A percentile compares a stretch with the other conserved stretches of the same genome.
Evolutionary conservation across 176 grass and related monocot species (phyloP).

Genomic region (Musa beccarii): DNA sequence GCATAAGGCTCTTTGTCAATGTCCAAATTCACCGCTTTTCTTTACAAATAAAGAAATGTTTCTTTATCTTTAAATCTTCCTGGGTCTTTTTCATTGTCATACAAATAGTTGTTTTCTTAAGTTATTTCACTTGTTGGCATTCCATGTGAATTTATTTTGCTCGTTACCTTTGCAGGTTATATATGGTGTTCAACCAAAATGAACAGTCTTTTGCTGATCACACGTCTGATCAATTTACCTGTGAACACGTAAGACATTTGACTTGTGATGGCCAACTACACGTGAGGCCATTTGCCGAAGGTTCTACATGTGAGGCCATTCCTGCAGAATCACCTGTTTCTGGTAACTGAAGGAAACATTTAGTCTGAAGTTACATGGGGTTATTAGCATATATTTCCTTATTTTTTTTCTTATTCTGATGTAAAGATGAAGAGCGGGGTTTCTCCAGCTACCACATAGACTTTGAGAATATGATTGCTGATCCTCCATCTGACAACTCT

Average conservation of each 20-base stretch:
- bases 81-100: not conserved
- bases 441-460: conserved; percentile 33
- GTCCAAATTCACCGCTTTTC: not conserved
- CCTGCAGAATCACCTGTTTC: conserved; percentile 24
- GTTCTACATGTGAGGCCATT: conserved; percentile 16
- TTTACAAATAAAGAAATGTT: not conserved
- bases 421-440: conserved; percentile 31
- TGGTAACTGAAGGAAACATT: conserved; percentile 26
- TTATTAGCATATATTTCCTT: conserved; percentile 26
- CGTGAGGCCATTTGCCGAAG: conserved; percentile 17
- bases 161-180: conserved; percentile 37
- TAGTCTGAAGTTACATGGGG: conserved; percentile 10
- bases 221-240: conserved; percentile 31
- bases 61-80: not conserved
- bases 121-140: too few relatives aligned
- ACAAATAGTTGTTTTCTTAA: not conserved
- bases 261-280: conserved; percentile 16
- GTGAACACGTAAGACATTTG: conserved; percentile 29
- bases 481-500: conserved; percentile 10
- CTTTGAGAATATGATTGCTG: conserved; percentile 19
- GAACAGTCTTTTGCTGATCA: conserved; percentile 19
- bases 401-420: conserved; percentile 1
- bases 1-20: not conserved
- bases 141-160: conserved; percentile 15
- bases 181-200: conserved; percentile 50